Evolutionary conservation across 2,329 filamentous ascomycete species (phyloP), one percentile per base, ranked within the genome.

Genomic region (Colletotrichum paranaense): DNA sequence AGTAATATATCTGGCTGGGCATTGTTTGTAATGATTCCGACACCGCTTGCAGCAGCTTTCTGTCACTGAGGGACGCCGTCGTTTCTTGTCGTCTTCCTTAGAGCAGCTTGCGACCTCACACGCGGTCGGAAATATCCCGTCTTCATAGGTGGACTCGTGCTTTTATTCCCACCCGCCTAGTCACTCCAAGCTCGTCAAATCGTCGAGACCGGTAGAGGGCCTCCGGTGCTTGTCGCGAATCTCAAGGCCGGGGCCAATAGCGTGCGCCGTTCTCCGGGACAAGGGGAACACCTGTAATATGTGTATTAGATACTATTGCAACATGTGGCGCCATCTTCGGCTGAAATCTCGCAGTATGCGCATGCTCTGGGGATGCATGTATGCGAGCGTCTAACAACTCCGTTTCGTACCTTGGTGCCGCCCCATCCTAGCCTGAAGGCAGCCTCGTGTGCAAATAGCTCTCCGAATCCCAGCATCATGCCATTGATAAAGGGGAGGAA

Each of bases 391-490:
- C 30, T 24, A 32, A 26, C 5, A 42, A n/a, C n/a, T 19, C 7
- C 32, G 1, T 14, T 14, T 76, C 89, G 59, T 88, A 98, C 97
- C 91, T 97, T 97, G 73, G 97, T 98, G 67, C 93, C 93, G 76
- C 93, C 92, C 97, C 97, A 99, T 74, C 97, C 97, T 78, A 98
- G 86, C 79, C 96, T 88, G 81, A 96, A 99, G 1, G 97, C 97
- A 63, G 94, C 93, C 86, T 99, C 97, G 81, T 99, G 97, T 67
- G 97, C 97, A 83, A 99, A 96, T 64, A 99, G 85, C 85, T 99
- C 97, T 77, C 97, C 97, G 80, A 99, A 98, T 2, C 97, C 97
- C 79, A 99, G 85, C 97, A 99, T 99, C 87, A 99, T 90, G 59
- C 97, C 97, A 84, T 99, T 99, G 80, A 99, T 91, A 79, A 99